Evolutionary conservation across 768 basidiomycete species (phyloP).

Genomic region (Podaxis rugospora): DNA sequence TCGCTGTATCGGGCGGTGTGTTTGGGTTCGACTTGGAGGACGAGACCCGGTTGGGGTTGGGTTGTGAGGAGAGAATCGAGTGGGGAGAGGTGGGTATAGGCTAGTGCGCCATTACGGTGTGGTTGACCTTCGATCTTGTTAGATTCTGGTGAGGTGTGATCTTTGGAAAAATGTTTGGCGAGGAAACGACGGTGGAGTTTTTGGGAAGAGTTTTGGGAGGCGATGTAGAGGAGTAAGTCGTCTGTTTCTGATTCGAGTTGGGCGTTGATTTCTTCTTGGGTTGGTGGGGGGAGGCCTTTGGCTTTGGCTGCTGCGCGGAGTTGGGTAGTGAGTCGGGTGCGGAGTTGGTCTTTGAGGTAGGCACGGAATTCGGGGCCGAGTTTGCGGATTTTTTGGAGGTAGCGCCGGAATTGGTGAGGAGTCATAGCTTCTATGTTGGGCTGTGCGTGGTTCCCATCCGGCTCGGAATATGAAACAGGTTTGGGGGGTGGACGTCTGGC

Average conservation of each 20-base stretch:
- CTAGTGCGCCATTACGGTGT: constrained; percentile 58
- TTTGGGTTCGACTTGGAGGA: constrained; percentile 31
- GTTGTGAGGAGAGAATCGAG: constrained; percentile 52
- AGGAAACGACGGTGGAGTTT: constrained; percentile 36
- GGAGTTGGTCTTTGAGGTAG: constrained; percentile 19
- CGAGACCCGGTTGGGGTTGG: constrained; percentile 53
- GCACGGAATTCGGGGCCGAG: constrained; percentile 49
- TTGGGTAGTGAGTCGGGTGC: constrained; percentile 1
- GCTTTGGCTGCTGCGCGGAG: background rate
- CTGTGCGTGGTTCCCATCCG: constrained; percentile 18
- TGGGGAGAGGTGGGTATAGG: constrained; percentile 49
- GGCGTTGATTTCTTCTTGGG: background rate
- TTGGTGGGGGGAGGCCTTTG: background rate
- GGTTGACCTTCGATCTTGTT: constrained; percentile 56
- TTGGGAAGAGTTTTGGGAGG: constrained; percentile 17
- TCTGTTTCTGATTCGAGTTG: constrained; percentile 7
- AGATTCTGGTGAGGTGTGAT: constrained; percentile 11
- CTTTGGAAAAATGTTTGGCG: constrained; percentile 20
- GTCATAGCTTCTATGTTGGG: constrained; percentile 61
- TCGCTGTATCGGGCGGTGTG: background rate
- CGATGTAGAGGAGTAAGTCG: constrained; percentile 18
- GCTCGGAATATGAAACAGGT: background rate
- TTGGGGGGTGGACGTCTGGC: constrained; percentile 4
- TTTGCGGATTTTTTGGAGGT: constrained; percentile 54
- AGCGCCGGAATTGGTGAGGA: constrained; percentile 49